Evolutionary conservation across 2,329 filamentous ascomycete species (phyloP), one percentile per base, ranked within the genome.

Genomic region (Talaromyces verruculosus): DNA sequence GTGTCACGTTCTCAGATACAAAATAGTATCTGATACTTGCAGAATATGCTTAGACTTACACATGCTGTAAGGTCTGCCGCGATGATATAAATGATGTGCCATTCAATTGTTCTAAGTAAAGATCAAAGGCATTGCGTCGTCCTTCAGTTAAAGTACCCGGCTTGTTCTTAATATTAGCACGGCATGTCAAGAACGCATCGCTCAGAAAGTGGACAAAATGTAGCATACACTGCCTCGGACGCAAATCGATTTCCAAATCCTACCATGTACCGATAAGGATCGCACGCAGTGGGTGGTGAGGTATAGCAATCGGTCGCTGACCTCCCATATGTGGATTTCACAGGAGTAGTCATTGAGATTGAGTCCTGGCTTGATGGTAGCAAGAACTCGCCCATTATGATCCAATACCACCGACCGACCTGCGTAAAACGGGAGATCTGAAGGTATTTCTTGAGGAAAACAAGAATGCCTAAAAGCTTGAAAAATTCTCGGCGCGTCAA

Each of bases 241-340:
- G 28, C 49, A n/a, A 53, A 53, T 53, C 13, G 28, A 53, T 53
- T 53, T 53, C 49, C 49, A n/a, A 53, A 53, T 53, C 49, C 49
- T n/a, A 53, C 13, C 49, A 53, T 53, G 49, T 53, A 53, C 25
- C 49, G 22, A 53, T 53, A 53, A 7, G 49, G 49, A 30, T 53
- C 49, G 5, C 25, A n/a, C 13, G 25, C 49, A 30, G 49, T 53
- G 6, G 49, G 49, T 11, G 25, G 49, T 53, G 49, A 53, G 6
- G 49, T 53, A 53, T 53, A 53, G 25, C 25, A 53, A 22, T 53
- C 49, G 6, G 49, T 53, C 5, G 49, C 49, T 8, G 49, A 53
- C 49, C 49, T 53, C 13, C 49, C 49, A n/a, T 53, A 53, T 10
- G 6, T 33, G 15, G 49, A 33, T 53, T 53, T 30, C 7, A 33